Evolutionary conservation across 192 early-diverging fungal genomes (phyloP).

Genomic region (Chytriomyces hyalinus): DNA sequence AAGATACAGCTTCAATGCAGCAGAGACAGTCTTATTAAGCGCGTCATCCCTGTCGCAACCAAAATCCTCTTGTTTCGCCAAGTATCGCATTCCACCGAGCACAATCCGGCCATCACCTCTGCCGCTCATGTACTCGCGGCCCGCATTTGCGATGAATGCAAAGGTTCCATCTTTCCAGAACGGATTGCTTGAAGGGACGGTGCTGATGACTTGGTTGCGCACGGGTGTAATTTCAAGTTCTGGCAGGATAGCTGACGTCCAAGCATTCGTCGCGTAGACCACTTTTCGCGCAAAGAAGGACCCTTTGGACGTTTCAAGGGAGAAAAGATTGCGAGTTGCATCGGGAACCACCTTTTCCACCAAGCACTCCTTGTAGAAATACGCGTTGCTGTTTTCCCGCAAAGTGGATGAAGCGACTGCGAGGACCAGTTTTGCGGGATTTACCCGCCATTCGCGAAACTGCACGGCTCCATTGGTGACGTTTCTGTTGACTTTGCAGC

Average conservation of each 20-base stretch:
- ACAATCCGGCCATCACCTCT: constrained; percentile 54
- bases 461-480: background rate
- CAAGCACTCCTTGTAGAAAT: constrained; percentile 1
- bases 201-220: constrained; percentile 58
- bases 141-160: constrained; percentile 36
- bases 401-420: constrained; percentile 2
- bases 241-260: constrained; percentile 46
- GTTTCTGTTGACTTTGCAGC: background rate
- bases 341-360: background rate
- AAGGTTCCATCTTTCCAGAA: background rate
- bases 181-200: constrained; percentile 22
- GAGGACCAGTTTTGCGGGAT: constrained; percentile 7
- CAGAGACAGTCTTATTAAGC: constrained; percentile 32
- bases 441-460: background rate
- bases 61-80: constrained; percentile 43
- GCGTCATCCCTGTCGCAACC: constrained; percentile 42
- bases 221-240: constrained; percentile 46
- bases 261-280: constrained; percentile 56
- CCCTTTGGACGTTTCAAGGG: background rate
- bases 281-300: constrained; percentile 21
- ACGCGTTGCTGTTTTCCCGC: background rate
- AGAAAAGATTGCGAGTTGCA: background rate
- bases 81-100: constrained; percentile 50
- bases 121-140: constrained; percentile 54
- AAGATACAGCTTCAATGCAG: constrained; percentile 38